Evolutionary conservation across 1,284 basidiomycete genomes (phyloP).

Genomic region (Rhizoctonia solani): DNA sequence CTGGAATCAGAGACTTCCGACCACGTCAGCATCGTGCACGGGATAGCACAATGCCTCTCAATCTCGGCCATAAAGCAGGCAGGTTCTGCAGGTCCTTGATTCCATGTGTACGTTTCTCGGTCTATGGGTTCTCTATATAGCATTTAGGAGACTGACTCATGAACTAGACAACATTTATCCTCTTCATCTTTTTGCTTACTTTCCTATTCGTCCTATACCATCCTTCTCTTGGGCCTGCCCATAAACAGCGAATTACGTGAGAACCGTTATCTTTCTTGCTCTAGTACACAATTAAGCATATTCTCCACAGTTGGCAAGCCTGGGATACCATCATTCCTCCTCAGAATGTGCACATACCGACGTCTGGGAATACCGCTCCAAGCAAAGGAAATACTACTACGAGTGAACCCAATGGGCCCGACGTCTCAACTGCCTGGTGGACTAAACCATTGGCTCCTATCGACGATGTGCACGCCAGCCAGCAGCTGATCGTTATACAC

Average conservation of each 20-base stretch:
- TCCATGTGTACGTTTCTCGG: conserved; percentile 23
- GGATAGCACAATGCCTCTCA: conserved; percentile 14
- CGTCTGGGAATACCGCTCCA: conserved; percentile 38
- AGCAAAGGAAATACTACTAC: conserved; percentile 36
- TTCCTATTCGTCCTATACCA: conserved; percentile 78
- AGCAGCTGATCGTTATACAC: conserved; percentile 81
- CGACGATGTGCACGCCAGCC: conserved; percentile 57
- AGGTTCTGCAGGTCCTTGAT: conserved; percentile 26
- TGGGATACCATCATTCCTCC: conserved; percentile 66
- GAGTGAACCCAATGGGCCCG: conserved; percentile 38
- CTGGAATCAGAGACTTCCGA: not conserved
- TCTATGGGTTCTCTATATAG: not conserved
- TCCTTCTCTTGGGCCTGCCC: conserved; percentile 69
- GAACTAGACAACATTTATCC: conserved; percentile 54
- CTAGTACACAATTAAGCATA: not conserved
- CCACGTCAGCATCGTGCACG: conserved; percentile 27
- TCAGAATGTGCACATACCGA: conserved; percentile 4
- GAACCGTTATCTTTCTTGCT: not conserved
- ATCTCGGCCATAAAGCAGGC: conserved; percentile 30
- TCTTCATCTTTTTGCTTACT: conserved; percentile 70
- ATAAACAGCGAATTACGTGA: conserved; percentile 54
- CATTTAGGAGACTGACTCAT: not conserved
- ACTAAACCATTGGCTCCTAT: conserved; percentile 52
- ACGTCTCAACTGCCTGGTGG: conserved; percentile 68
- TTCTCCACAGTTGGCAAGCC: conserved; percentile 80